These are phyloP conservation scores for Ammopiptanthus mongolicus DNA, from an alignment of 306 rosid species.

Conservation along the genomic window DNA sequence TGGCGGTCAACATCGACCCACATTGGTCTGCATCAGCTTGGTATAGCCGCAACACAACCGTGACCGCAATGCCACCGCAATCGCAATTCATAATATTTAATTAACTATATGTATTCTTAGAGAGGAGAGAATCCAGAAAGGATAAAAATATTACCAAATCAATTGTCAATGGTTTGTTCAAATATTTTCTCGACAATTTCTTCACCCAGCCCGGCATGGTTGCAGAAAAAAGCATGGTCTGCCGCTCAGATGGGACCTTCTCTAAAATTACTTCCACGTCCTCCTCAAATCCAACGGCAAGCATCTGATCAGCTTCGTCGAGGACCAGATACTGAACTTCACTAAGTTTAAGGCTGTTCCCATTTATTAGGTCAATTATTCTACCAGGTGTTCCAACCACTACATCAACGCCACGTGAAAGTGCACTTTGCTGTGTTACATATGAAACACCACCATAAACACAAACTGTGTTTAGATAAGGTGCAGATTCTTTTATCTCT, in stretches of 20 bases:
- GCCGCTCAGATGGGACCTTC: conserved; percentile 61
- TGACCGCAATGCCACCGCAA: not conserved
- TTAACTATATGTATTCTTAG: not conserved
- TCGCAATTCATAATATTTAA: not conserved
- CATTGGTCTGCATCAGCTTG: too few relatives aligned
- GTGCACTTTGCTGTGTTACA: conserved; percentile 69
- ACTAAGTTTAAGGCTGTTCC: conserved; percentile 62
- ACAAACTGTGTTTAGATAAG: conserved; percentile 65
- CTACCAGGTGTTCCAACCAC: conserved; percentile 95
- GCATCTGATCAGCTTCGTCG: conserved; percentile 95
- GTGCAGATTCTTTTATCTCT: conserved; percentile 95
- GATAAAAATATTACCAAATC: conserved; percentile 60
- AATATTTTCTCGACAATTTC: conserved; percentile 66
- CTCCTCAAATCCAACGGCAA: conserved; percentile 94
- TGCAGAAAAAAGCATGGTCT: conserved; percentile 89
- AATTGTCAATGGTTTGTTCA: conserved; percentile 74
- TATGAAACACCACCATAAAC: conserved; percentile 90
- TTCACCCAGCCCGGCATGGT: conserved; percentile 87
- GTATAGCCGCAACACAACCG: not conserved
- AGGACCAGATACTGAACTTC: conserved; percentile 77
- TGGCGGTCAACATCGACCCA: not conserved
- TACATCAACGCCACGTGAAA: conserved; percentile 86
- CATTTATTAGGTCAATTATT: conserved; percentile 70
- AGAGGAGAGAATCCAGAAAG: not conserved
- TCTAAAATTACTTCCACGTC: conserved; percentile 75